Conservation (phyloP, 176 grass and related monocot genomes). For the Bolboschoenus planiculmis region DNA sequence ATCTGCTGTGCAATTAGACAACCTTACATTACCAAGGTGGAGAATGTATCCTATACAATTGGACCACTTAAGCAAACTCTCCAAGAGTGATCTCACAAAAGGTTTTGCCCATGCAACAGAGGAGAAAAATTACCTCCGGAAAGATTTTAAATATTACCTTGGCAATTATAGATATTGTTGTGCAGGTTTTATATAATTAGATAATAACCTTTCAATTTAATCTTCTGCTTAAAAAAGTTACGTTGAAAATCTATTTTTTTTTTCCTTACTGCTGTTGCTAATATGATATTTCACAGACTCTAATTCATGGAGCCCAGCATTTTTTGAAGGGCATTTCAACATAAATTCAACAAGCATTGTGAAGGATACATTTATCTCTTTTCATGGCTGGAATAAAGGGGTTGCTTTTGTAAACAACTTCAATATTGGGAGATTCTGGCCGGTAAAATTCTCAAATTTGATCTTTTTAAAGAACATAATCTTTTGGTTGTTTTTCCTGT, state of each 20-base stretch:
- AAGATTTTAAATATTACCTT: conserved; percentile 23
- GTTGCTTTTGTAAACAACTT: conserved; percentile 93
- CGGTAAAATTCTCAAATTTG: conserved; percentile 43
- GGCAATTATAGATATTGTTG: conserved; percentile 7
- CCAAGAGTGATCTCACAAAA: conserved; percentile 37
- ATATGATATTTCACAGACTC: conserved; percentile 22
- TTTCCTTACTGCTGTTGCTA: background rate
- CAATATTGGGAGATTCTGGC: conserved; percentile 96
- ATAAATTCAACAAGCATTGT: conserved; percentile 33
- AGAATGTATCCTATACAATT: conserved; percentile 65
- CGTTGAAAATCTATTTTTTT: conserved; percentile 32
- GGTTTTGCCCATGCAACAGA: conserved; percentile 32
- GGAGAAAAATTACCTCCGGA: conserved; percentile 21
- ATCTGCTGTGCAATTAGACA: conserved; percentile 63
- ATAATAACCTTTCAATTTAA: background rate
- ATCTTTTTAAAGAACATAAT: background rate
- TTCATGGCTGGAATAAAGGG: conserved; percentile 91
- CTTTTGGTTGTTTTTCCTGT: background rate
- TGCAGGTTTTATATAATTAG: conserved; percentile 28
- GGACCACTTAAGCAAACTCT: conserved; percentile 34
- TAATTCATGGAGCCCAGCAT: conserved; percentile 44
- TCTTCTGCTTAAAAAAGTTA: conserved; percentile 3
- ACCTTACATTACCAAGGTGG: conserved; percentile 50
- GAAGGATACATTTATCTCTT: conserved; percentile 96
- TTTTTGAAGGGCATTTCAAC: conserved; percentile 67